A percentile compares a stretch with the other conserved stretches of the same genome.
Evolutionary conservation across 23 red algal species (phyloP).

Genomic region (Cyanidium caldarium): DNA sequence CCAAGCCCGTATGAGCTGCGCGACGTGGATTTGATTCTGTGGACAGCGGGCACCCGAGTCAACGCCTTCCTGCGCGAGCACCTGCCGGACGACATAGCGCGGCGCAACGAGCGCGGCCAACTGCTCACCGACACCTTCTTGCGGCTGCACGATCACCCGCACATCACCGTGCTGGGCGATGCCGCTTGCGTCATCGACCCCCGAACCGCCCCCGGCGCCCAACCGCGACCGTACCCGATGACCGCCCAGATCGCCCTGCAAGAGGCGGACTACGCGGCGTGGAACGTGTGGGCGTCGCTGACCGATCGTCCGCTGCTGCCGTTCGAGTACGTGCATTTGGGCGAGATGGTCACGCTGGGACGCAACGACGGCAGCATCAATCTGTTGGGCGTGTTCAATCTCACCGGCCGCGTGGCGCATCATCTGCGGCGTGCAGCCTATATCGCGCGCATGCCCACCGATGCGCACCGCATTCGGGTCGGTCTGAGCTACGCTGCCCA

Average conservation of each 20-base stretch:
- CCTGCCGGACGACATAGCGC: conserved; percentile 15
- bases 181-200: conserved; percentile 13
- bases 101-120: conserved; percentile 20
- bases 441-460: conserved; percentile 71
- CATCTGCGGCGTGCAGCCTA: conserved; percentile 51
- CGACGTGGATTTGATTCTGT: conserved; percentile 49
- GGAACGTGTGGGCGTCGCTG: conserved; percentile 77
- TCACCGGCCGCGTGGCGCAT: conserved; percentile 46
- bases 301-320: conserved; percentile 32
- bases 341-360: conserved; percentile 89
- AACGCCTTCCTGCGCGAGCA: conserved; percentile 9
- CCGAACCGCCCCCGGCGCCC: conserved; percentile 2
- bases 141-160: conserved; percentile 22
- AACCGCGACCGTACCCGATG: not conserved
- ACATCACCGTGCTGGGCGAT: conserved; percentile 78
- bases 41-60: conserved; percentile 63
- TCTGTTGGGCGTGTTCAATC: conserved; percentile 36
- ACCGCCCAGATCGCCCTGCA: conserved; percentile 86
- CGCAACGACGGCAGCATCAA: conserved; percentile 32
- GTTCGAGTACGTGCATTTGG: conserved; percentile 73
- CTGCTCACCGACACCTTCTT: conserved; percentile 33
- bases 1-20: no score
- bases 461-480: conserved; percentile 42
- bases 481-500: conserved; percentile 31
- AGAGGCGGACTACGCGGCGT: conserved; percentile 77